A percentile compares a stretch with the other conserved stretches of the same genome.
phyloP scores from a whole-genome alignment of 305 asterid genomes.

The Salvia sclarea region DNA sequence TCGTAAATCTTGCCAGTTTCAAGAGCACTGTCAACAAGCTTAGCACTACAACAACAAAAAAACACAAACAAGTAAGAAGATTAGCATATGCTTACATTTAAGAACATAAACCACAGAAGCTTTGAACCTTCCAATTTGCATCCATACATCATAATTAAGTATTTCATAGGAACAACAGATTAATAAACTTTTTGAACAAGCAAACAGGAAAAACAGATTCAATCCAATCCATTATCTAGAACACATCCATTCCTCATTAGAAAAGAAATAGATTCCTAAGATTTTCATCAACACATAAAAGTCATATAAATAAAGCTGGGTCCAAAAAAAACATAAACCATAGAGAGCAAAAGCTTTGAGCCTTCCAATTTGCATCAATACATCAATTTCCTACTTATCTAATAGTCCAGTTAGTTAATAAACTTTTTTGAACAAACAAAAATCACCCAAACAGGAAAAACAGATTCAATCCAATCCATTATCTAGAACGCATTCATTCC shows the following conservation, averaged over 20 bases:
- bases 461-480: not conserved
- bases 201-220: not conserved
- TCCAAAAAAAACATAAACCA: too few relatives aligned
- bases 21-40: constrained; percentile 90
- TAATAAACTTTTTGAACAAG: not conserved
- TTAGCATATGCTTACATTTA: not conserved
- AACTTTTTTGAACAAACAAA: not conserved
- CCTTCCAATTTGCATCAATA: too few relatives aligned
- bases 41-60: constrained; percentile 53
- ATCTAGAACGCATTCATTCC: not conserved
- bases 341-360: not conserved
- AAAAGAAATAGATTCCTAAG: not conserved
- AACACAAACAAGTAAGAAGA: constrained; percentile 11
- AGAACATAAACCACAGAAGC: not conserved
- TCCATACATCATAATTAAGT: too few relatives aligned
- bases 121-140: too few relatives aligned
- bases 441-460: not conserved
- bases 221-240: not conserved
- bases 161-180: not conserved
- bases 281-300: too few relatives aligned
- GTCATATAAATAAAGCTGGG: too few relatives aligned
- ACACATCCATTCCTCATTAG: not conserved
- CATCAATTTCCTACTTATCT: not conserved
- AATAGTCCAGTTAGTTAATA: not conserved
- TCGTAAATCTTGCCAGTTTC: constrained; percentile 77